phyloP scores from a whole-genome alignment of 2,329 filamentous ascomycete genomes.

The Pseudocercospora pini-densiflorae region DNA sequence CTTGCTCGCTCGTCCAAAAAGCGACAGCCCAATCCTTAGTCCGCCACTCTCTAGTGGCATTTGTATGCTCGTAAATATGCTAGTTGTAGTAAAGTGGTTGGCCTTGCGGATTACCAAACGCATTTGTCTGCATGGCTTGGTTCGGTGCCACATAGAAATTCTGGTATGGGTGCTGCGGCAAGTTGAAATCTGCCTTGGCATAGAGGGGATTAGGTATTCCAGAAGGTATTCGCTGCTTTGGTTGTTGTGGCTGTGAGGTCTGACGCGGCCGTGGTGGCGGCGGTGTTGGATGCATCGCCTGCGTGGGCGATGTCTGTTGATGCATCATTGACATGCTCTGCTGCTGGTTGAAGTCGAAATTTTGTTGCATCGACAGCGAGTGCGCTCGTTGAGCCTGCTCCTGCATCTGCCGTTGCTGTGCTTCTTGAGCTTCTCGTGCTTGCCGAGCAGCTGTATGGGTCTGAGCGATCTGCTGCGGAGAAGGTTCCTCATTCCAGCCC shows the following conservation, averaged over 20 bases:
- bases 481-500: slow-evolving; percentile 67
- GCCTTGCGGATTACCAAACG: slow-evolving; percentile 13
- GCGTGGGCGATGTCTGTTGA: slow-evolving; percentile 30
- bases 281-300: slow-evolving; percentile 31
- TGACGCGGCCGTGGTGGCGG: slow-evolving; percentile 40
- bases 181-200: slow-evolving; percentile 73
- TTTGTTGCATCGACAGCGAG: slow-evolving; percentile 31
- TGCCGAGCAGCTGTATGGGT: slow-evolving; percentile 36
- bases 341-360: slow-evolving; percentile 31
- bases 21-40: background rate
- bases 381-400: slow-evolving; percentile 34
- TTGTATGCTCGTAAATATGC: slow-evolving; percentile 1
- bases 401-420: slow-evolving; percentile 37
- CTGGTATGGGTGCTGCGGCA: slow-evolving; percentile 81
- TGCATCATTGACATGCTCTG: slow-evolving; percentile 27
- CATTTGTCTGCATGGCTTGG: slow-evolving; percentile 12
- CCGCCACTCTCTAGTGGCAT: background rate
- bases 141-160: slow-evolving; percentile 75
- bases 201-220: slow-evolving; percentile 72
- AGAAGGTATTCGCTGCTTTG: slow-evolving; percentile 43
- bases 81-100: slow-evolving; percentile 17
- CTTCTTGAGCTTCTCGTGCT: slow-evolving; percentile 32
- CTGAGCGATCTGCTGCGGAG: slow-evolving; percentile 45
- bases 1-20: background rate
- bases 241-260: slow-evolving; percentile 22